Evolutionary conservation across 306 rosid species (phyloP).

Genomic region (Cicer cuneatum): DNA sequence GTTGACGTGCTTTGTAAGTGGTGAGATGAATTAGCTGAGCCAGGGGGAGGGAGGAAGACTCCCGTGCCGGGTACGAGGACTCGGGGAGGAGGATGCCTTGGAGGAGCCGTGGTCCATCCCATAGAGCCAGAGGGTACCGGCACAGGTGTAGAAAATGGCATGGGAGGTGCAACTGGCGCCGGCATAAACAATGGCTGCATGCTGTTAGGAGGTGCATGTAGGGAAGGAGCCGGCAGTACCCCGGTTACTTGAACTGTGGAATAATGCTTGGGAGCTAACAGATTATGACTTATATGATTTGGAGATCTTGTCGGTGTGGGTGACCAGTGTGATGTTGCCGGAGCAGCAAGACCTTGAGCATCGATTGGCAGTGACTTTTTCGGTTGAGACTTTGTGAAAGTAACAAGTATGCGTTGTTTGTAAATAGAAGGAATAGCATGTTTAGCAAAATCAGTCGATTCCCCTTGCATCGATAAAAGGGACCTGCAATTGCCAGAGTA

Average conservation of each 20-base stretch:
- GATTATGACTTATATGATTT: slow-evolving; percentile 64
- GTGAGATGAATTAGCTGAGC: slow-evolving; percentile 69
- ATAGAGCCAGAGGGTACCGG: slow-evolving; percentile 71
- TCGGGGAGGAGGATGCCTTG: slow-evolving; percentile 87
- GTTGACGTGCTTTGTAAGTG: slow-evolving; percentile 48
- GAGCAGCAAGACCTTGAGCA: slow-evolving; percentile 54
- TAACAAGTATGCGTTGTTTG: slow-evolving; percentile 80
- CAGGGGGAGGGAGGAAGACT: slow-evolving; percentile 96
- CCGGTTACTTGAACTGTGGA: slow-evolving; percentile 59
- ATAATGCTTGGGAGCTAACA: slow-evolving; percentile 71
- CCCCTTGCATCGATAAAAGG: slow-evolving; percentile 77
- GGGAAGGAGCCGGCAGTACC: slow-evolving; percentile 76
- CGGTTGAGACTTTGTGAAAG: slow-evolving; percentile 75
- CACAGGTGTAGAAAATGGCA: slow-evolving; percentile 77
- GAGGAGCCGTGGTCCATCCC: slow-evolving; percentile 78
- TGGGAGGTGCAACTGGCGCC: slow-evolving; percentile 62
- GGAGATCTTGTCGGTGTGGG: slow-evolving; percentile 75
- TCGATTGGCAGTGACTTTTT: slow-evolving; percentile 60
- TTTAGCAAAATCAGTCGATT: slow-evolving; percentile 71
- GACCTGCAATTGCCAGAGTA: slow-evolving; percentile 58
- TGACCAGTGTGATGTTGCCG: slow-evolving; percentile 69
- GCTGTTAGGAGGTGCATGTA: slow-evolving; percentile 68
- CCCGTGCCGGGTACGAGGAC: slow-evolving; percentile 87
- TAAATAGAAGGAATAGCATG: slow-evolving; percentile 83
- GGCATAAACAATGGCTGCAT: slow-evolving; percentile 75